These are phyloP conservation scores for Saccharum hybrid DNA, from an alignment of 202 grass and related monocot genomes.

Conservation along the genomic window DNA sequence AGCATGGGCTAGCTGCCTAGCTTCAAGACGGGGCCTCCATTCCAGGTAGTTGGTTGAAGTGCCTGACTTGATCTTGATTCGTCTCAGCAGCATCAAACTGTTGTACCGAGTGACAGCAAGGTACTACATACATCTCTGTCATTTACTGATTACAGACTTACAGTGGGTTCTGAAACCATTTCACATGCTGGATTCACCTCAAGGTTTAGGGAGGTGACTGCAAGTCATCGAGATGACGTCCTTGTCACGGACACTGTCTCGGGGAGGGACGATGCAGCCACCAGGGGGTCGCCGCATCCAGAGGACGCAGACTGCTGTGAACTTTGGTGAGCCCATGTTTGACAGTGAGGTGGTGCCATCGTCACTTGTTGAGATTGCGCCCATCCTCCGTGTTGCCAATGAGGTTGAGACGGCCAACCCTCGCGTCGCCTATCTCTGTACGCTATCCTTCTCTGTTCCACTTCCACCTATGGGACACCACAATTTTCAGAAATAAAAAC, in stretches of 20 bases:
- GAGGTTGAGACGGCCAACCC: constrained; percentile 66
- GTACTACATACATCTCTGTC: background rate
- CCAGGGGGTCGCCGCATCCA: constrained; percentile 50
- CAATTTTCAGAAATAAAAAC: background rate
- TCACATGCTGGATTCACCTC: background rate
- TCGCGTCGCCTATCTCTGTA: constrained; percentile 91
- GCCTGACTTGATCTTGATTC: background rate
- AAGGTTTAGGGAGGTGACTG: constrained; percentile 17
- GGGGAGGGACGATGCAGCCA: constrained; percentile 45
- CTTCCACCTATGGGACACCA: background rate
- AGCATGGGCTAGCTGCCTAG: constrained; percentile 11
- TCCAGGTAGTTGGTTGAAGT: background rate
- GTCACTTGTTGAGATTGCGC: constrained; percentile 78
- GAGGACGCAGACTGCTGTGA: constrained; percentile 82
- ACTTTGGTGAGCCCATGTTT: constrained; percentile 84
- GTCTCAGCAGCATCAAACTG: background rate
- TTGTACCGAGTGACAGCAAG: constrained; percentile 1
- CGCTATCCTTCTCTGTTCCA: constrained; percentile 41
- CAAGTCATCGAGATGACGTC: constrained; percentile 49
- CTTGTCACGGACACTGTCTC: constrained; percentile 57
- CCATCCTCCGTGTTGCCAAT: constrained; percentile 95
- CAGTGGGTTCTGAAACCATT: background rate
- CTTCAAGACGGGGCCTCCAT: background rate
- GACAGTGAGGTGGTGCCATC: constrained; percentile 97
- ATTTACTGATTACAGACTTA: background rate